Evolutionary conservation across 179 eudicot genomes (phyloP), one percentile per base, ranked within the genome.

Genomic region (Vitellaria paradoxa): DNA sequence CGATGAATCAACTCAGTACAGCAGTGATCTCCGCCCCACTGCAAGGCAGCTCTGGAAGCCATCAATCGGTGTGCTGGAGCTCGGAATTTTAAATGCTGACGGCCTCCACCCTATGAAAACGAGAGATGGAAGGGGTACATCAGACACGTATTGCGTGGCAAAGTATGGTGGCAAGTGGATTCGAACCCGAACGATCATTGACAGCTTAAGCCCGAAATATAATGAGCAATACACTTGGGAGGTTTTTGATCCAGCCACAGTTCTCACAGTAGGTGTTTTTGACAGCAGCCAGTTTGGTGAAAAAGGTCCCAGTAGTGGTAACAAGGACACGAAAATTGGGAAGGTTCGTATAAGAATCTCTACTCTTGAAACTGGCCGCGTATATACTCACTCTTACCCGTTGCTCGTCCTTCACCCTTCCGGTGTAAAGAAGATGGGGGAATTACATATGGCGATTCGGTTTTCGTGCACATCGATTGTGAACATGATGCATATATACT

Each of bases 171-270:
- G 90, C 64, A 93, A 93, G 76, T 93, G 97, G 98, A 85, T 90
- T 24, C 76, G 98, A 17, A 93, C 98, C 9, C 73, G 98, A 74
- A 91, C 97, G 4, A 83, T 93, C 9, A 82, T 89, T 0, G 93
- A 91, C 75, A 90, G 87, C 81, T 72, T 88, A 13, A 89, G 80
- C 81, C 98, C 98, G 7, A 89, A 84, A 78, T 93, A 84, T 75
- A 93, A 93, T 21, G 97, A 93, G 80, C 98, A 92, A 65, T 93
- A 93, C 82, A 85, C 92, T 12, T 93, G 98, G 98, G 98, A 93
- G 61, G 98, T 93, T 12, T 92, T 73, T 60, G 98, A 93, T 78
- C 92, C 97, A 24, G 86, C 97, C 30, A 93, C 98, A 3, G 98
- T 93, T 65, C 88, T 93, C 47, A 89, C 95, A 1, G 84, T 93